These are phyloP conservation scores for Claviceps monticola DNA, from an alignment of 2,329 filamentous ascomycete species.

Conservation along the genomic window DNA sequence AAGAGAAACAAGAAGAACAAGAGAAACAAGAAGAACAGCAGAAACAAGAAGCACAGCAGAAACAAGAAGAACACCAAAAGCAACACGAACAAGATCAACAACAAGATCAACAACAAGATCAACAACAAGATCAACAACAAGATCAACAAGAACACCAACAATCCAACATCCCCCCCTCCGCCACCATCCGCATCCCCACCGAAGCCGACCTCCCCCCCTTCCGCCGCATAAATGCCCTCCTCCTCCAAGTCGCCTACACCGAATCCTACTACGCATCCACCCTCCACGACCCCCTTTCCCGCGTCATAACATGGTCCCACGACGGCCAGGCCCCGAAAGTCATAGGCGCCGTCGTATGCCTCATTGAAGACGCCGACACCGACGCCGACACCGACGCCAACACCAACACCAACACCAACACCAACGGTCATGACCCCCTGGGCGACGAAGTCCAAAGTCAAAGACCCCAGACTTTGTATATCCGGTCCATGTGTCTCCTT, in stretches of 20 bases:
- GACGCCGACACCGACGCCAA: neutral
- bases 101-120: neutral
- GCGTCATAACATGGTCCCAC: slow-evolving; percentile 44
- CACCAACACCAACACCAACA: slow-evolving; percentile 1
- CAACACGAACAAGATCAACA: no score
- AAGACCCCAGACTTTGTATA: slow-evolving; percentile 39
- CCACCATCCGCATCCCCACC: slow-evolving; percentile 36
- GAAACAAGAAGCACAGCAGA: no score
- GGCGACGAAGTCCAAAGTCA: slow-evolving; percentile 11
- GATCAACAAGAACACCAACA: slow-evolving; percentile 8
- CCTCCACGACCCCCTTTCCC: slow-evolving; percentile 39
- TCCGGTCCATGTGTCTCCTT: slow-evolving; percentile 49
- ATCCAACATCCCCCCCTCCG: slow-evolving; percentile 27
- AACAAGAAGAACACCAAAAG: no score
- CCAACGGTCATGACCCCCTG: neutral
- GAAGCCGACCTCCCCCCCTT: slow-evolving; percentile 41
- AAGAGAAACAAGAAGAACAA: no score
- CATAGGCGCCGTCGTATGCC: slow-evolving; percentile 48
- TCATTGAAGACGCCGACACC: slow-evolving; percentile 30
- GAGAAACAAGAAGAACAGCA: neutral
- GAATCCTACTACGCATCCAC: slow-evolving; percentile 50
- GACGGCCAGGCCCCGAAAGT: slow-evolving; percentile 30
- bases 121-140: neutral
- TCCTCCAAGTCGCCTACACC: slow-evolving; percentile 49
- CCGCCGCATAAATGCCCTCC: slow-evolving; percentile 49